phyloP scores from a whole-genome alignment of 345 rosid species.

The Streptanthus diversifolius region DNA sequence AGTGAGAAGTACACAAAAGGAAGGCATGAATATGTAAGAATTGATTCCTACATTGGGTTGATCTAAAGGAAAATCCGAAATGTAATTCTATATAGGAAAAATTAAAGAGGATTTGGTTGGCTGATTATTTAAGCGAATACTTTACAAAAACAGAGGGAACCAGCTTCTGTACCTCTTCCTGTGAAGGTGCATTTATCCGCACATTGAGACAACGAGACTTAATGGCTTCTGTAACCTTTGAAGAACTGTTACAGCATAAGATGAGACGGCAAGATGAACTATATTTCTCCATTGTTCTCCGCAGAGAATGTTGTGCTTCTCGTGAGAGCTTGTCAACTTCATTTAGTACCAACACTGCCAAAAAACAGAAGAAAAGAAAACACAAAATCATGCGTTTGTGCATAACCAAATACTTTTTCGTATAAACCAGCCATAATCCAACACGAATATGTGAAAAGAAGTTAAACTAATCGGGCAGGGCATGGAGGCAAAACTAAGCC shows the following conservation, averaged over 20 bases:
- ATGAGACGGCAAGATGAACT: constrained; percentile 86
- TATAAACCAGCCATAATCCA: background rate
- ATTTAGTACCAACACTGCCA: constrained; percentile 82
- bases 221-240: constrained; percentile 93
- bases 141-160: background rate
- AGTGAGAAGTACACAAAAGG: background rate
- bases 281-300: constrained; percentile 98
- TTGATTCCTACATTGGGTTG: background rate
- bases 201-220: constrained; percentile 96
- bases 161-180: constrained; percentile 60
- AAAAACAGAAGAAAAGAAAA: background rate
- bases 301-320: constrained; percentile 97
- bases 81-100: background rate
- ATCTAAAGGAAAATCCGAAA: background rate
- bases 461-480: background rate
- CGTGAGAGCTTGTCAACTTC: constrained; percentile 99
- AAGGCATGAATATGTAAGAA: background rate
- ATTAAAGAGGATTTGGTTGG: background rate
- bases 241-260: constrained; percentile 93
- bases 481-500: background rate
- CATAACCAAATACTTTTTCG: background rate
- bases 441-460: background rate
- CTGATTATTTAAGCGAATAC: background rate
- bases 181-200: constrained; percentile 79
- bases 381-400: background rate